These are phyloP conservation scores for Corylus heterophylla DNA, from an alignment of 306 rosid species.

Conservation along the genomic window DNA sequence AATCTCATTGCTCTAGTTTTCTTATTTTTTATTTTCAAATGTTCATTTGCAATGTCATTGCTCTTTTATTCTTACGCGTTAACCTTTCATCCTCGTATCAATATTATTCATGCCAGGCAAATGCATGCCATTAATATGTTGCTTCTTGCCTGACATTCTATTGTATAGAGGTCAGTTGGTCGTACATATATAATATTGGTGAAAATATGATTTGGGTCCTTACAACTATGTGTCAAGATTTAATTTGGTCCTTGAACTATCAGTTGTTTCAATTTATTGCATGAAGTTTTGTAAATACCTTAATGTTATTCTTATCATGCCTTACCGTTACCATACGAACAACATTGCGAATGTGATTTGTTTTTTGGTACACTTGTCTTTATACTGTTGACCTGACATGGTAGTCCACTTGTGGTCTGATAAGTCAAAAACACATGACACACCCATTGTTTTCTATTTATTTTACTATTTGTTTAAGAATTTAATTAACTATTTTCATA, in stretches of 20 bases:
- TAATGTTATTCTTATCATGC: neutral
- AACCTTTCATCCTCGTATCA: neutral
- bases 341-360: neutral
- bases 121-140: neutral
- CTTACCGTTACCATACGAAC: neutral
- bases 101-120: neutral
- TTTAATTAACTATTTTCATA: no score
- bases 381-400: no score
- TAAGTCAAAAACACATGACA: no score
- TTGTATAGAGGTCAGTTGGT: neutral
- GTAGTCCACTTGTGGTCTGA: no score
- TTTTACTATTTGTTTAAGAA: no score
- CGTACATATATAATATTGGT: neutral
- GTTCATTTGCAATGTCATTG: neutral
- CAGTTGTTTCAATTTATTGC: neutral
- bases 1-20: neutral
- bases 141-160: neutral
- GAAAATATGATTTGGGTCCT: neutral
- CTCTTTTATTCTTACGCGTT: neutral
- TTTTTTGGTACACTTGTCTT: no score
- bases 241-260: neutral
- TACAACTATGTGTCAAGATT: neutral
- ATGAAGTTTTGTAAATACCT: neutral
- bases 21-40: no score
- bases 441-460: no score